Evolutionary conservation across 2,329 filamentous ascomycete species (phyloP), one percentile per base, ranked within the genome.

Genomic region (Fusarium pseudograminearum): DNA sequence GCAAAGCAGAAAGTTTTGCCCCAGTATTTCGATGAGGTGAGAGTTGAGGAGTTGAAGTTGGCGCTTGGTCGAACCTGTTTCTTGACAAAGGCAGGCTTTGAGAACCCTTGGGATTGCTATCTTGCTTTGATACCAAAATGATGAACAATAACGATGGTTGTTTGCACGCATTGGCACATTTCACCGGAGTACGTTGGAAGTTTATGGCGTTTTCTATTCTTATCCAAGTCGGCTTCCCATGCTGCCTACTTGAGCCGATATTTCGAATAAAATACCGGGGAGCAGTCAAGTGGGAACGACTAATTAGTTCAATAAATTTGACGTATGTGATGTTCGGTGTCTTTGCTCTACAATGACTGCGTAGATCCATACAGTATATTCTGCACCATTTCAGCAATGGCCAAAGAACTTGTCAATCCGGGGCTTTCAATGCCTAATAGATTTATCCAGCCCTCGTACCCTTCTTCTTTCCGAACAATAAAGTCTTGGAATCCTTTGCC

Each of bases 401-500:
- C 94, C 81, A 98, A 81, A 73, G 87, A 89, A 78, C 93, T 96
- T 47, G 95, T 98, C 78, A 98, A 81, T 7, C 95, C 95, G 0
- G 95, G 95, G 79, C 93, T 97, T 83, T 98, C 95, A 72, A 98
- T 98, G 0, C 94, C 95, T 73, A 98, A 77, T 71, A 98, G 78
- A 82, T 98, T 98, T 11, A 98, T 86, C 86, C 95, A 98, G 3
- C 93, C 94, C 3, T 87, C 81, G 74, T 88, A 94, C 0, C 92
- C 94, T 2, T 93, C 87, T 79, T 97, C 94, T 72, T 86, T 88
- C 65, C 85, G 80, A 46, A 99, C 91, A 18, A 93, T 84, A 77
- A 99, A 98, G 78, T 99, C 96, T 66, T 91, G 85, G 76, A 97
- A 97, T 0, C 87, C 90, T 67, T 87, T 87, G 22, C 87, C 87